Evolutionary conservation across 129 eudicot species (phyloP).

Genomic region (Silybum marianum): DNA sequence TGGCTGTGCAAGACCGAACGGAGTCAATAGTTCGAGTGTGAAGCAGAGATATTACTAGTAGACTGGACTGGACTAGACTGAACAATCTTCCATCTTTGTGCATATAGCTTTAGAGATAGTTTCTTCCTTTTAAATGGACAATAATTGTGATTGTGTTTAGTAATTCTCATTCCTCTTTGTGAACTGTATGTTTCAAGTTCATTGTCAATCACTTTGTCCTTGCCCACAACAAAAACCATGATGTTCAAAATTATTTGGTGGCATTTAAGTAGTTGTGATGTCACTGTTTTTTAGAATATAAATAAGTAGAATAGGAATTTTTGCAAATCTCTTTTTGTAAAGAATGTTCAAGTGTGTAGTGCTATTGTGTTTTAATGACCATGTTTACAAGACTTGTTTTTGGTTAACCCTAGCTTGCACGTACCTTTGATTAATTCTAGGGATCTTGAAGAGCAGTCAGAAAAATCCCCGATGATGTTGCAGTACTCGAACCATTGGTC

Average conservation of each 20-base stretch:
- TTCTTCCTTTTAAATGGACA: slow-evolving; percentile 16
- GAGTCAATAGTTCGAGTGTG: slow-evolving; percentile 49
- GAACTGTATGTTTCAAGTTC: slow-evolving; percentile 27
- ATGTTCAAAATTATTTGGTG: not conserved
- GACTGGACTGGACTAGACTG: slow-evolving; percentile 25
- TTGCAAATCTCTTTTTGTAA: slow-evolving; percentile 20
- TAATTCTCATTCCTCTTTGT: slow-evolving; percentile 20
- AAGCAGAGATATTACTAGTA: slow-evolving; percentile 18
- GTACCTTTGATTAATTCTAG: no score
- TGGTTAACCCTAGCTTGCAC: no score
- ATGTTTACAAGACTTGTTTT: not conserved
- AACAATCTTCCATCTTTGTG: slow-evolving; percentile 27
- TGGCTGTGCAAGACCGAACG: slow-evolving; percentile 72
- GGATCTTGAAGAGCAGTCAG: no score
- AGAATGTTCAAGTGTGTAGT: not conserved
- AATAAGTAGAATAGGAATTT: slow-evolving; percentile 31
- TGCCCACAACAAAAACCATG: not conserved
- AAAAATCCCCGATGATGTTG: no score
- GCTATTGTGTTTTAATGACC: slow-evolving; percentile 1
- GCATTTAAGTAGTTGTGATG: slow-evolving; percentile 2
- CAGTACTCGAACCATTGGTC: no score
- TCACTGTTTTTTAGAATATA: slow-evolving; percentile 13
- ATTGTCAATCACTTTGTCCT: slow-evolving; percentile 4
- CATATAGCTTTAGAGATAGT: slow-evolving; percentile 31
- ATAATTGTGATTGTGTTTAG: slow-evolving; percentile 23